Conservation (phyloP, 257 asterid species). For the Craterostigma plantagineum region DNA sequence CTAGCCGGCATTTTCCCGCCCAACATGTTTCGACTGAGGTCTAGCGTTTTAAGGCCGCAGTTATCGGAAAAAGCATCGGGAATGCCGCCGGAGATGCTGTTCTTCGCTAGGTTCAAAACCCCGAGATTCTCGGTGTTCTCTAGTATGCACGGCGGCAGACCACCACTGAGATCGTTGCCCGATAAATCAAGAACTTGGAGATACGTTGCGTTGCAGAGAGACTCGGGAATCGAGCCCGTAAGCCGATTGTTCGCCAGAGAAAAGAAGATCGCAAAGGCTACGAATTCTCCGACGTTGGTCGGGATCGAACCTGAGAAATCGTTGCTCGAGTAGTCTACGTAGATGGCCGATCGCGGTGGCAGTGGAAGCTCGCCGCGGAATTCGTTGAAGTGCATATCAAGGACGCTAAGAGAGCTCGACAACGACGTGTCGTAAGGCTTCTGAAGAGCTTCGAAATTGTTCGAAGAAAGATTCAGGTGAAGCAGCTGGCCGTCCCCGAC, state of each 20-base stretch:
- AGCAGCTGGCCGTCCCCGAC: not conserved
- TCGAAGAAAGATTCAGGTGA: constrained; percentile 1
- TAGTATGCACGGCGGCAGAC: constrained; percentile 12
- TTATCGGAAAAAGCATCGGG: constrained; percentile 2
- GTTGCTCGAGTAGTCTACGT: constrained; percentile 11
- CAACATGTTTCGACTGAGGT: constrained; percentile 8
- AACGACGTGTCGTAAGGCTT: constrained; percentile 8
- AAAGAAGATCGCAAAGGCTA: constrained; percentile 3
- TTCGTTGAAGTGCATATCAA: constrained; percentile 19
- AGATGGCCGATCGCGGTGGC: constrained; percentile 7
- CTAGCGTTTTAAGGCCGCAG: constrained; percentile 11
- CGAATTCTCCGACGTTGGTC: not conserved
- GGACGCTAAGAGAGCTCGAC: not conserved
- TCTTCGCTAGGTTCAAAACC: constrained; percentile 10
- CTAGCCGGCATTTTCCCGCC: constrained; percentile 15
- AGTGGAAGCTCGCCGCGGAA: constrained; percentile 16
- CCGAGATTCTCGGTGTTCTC: not conserved
- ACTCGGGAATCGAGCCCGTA: constrained; percentile 21
- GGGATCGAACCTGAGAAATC: constrained; percentile 5
- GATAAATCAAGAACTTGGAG: constrained; percentile 9
- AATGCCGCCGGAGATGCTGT: constrained; percentile 12
- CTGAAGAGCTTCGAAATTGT: not conserved
- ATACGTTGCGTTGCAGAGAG: constrained; percentile 16
- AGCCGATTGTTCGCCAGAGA: constrained; percentile 18
- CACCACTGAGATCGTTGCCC: constrained; percentile 19